Evolutionary conservation across 176 grass and related monocot species (phyloP).

Genomic region (Puya raimondii): DNA sequence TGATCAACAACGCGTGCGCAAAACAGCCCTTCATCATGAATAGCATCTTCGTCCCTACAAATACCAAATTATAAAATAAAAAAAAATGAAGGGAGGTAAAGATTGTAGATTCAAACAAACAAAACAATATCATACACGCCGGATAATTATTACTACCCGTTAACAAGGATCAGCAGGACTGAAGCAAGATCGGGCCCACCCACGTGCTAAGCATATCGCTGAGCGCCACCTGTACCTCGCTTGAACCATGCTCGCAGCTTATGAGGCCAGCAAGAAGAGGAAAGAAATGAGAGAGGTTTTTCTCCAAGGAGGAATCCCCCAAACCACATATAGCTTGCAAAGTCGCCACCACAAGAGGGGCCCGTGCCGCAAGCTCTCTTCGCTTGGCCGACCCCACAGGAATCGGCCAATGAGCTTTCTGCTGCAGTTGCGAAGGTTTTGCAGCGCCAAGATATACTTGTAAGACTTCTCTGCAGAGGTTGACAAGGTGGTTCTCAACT

Average conservation of each 20-base stretch:
- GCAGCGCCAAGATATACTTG: constrained; percentile 81
- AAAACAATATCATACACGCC: constrained; percentile 1
- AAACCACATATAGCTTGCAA: constrained; percentile 78
- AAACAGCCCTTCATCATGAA: background rate
- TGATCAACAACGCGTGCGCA: background rate
- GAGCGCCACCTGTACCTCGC: constrained; percentile 82
- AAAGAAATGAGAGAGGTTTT: constrained; percentile 73
- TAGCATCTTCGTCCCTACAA: background rate
- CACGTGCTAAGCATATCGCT: constrained; percentile 78
- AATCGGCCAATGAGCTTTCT: constrained; percentile 56
- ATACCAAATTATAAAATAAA: background rate
- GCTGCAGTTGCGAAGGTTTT: constrained; percentile 40
- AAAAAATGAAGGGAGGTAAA: background rate
- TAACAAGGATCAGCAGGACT: constrained; percentile 42
- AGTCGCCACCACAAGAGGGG: constrained; percentile 77
- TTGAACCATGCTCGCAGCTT: constrained; percentile 93
- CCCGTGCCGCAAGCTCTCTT: constrained; percentile 88
- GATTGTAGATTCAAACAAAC: background rate
- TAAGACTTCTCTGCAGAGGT: constrained; percentile 79
- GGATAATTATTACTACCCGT: background rate
- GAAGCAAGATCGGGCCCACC: constrained; percentile 74
- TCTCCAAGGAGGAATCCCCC: constrained; percentile 56
- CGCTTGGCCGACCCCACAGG: constrained; percentile 79
- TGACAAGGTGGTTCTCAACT: constrained; percentile 62
- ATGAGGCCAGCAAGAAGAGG: constrained; percentile 78